Evolutionary conservation across 1,284 basidiomycete genomes (phyloP).

Genomic region (Rhodotorula mucilaginosa): DNA sequence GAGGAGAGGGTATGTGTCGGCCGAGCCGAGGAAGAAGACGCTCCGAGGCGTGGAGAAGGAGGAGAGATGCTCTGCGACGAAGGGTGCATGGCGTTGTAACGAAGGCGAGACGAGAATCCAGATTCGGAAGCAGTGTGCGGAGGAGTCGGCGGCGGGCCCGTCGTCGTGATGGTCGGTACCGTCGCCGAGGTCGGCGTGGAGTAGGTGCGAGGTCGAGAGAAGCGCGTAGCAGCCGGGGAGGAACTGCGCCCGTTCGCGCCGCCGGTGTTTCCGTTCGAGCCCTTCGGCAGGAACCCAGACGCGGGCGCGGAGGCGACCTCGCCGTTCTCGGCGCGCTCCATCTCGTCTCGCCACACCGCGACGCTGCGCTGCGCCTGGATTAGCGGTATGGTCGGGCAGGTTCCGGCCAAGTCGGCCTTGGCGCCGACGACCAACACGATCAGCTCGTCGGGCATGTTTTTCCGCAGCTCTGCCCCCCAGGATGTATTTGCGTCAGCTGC

Average conservation of each 20-base stretch:
- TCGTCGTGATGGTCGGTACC: constrained; percentile 22
- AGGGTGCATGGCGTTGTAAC: not conserved
- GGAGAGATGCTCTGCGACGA: not conserved
- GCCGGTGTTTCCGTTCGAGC: too few relatives aligned
- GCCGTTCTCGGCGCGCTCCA: constrained; percentile 56
- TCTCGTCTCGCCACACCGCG: constrained; percentile 39
- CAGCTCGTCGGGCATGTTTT: constrained; percentile 65
- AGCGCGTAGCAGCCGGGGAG: too few relatives aligned
- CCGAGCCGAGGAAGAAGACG: not conserved
- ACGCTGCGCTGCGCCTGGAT: constrained; percentile 65
- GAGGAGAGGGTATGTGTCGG: not conserved
- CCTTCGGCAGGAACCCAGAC: too few relatives aligned
- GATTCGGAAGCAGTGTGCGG: not conserved
- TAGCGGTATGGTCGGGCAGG: constrained; percentile 60
- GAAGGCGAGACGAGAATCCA: not conserved
- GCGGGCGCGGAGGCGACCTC: constrained; percentile 2
- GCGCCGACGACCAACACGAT: constrained; percentile 90
- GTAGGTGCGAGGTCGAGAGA: constrained; percentile 2
- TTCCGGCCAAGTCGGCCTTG: constrained; percentile 72
- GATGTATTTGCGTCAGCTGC: not conserved
- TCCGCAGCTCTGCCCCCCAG: constrained; percentile 72
- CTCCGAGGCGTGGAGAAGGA: not conserved
- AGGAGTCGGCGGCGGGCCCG: not conserved
- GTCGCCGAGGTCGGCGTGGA: not conserved
- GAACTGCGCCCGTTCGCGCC: too few relatives aligned